Base-by-base conservation (phyloP, 2,329 filamentous ascomycete species). In the Diaporthe citri region DNA sequence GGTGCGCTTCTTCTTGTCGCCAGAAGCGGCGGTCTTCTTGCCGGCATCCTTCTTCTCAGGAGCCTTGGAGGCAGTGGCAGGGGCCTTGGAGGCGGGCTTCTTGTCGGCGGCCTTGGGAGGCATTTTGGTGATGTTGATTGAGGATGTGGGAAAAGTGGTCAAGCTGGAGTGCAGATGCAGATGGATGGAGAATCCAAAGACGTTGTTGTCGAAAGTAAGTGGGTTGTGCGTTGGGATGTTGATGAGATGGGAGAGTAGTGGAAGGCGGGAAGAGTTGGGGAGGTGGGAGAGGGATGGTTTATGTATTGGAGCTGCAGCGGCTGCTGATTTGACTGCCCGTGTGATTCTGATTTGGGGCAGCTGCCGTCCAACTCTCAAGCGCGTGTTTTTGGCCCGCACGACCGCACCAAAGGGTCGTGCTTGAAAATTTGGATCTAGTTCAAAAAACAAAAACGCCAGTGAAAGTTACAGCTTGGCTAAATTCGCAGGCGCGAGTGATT, bases 1-100 rank as follows among this genome's bases (percentile, higher is more conserved):
- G 90, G 95, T 97, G 85, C 97, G 95, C 96, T 98, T 99, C 95
- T 99, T 99, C 95, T 98, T 98, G 82, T 98, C 97, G 79, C 97
- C 97, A 84, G 95, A 92, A 77, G 96, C 92, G 76, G 96, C 95
- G 67, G 97, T 98, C 94, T 98, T 99, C 95, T 99, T 99, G 90
- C 96, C 97, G 79, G 96, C 97, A 89, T 98, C 96, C 93, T 98
- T 98, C 94, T 98, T 98, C 93, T 98, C 96, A 75, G 89, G 90
- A 78, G 89, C 89, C 89, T 92, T 92, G 81, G 88, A 89, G 79
- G 90, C 90, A 84, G 94, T 90, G 71, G 88, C 94, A 76, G 96
- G 95, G 82, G 96, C 96, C 95, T 98, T 98, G 89, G 95, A 92
- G 90, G 94, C 96, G 88, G 96, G 96, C 92, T 98, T 98, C 95